Evolutionary conservation across 1,139 yeast genomes (phyloP).

Genomic region (Taphrina deformans): DNA sequence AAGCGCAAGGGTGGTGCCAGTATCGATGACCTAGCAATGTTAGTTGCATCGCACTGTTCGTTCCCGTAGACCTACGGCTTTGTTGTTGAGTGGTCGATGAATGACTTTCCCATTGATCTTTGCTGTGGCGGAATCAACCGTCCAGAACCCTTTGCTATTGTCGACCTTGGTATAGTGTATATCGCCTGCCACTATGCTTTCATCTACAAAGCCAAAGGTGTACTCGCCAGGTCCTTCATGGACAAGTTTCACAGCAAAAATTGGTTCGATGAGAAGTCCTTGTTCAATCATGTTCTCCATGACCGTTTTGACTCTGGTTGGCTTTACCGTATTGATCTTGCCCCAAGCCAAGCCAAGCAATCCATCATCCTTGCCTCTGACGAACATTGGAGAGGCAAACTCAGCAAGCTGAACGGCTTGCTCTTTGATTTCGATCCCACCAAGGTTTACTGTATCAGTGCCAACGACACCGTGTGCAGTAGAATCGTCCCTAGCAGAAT

Average conservation of each 20-base stretch:
- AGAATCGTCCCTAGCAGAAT: not conserved
- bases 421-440: not conserved
- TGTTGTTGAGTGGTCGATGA: not conserved
- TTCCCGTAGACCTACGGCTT: not conserved
- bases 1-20: slow-evolving; percentile 11
- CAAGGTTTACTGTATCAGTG: not conserved
- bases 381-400: not conserved
- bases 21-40: not conserved
- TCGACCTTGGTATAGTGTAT: slow-evolving; percentile 1
- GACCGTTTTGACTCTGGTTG: not conserved
- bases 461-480: not conserved
- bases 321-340: not conserved
- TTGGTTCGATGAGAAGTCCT: not conserved
- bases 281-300: slow-evolving; percentile 12
- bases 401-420: slow-evolving; percentile 2
- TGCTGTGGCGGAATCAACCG: not conserved
- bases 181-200: not conserved
- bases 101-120: not conserved
- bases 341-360: slow-evolving; percentile 2
- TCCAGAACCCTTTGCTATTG: not conserved
- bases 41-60: not conserved
- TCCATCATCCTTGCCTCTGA: not conserved
- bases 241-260: slow-evolving; percentile 1
- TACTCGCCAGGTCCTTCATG: not conserved
- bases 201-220: slow-evolving; percentile 1